A percentile compares a stretch with the other conserved stretches of the same genome.
Conservation (phyloP, 2,329 filamentous ascomycete genomes). For the Podosphaera leucotricha region DNA sequence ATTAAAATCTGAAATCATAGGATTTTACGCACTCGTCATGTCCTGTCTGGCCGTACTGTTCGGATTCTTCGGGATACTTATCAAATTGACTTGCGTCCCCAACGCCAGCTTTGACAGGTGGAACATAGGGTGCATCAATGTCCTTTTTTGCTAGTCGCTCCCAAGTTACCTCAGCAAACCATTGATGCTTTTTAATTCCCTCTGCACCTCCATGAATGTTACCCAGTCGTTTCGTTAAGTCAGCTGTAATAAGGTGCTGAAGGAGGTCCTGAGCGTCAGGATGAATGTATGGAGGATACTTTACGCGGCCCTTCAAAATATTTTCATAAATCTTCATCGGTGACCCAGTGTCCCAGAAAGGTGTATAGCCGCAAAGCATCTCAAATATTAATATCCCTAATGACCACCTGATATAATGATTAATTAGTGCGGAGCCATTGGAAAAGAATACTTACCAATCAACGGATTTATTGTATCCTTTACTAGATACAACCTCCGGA, state of each 20-base stretch:
- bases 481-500: constrained; percentile 94
- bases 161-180: constrained; percentile 98
- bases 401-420: constrained; percentile 52
- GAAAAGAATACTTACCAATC: constrained; percentile 51
- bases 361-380: constrained; percentile 97
- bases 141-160: constrained; percentile 84
- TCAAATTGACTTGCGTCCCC: constrained; percentile 96
- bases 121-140: constrained; percentile 94
- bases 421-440: constrained; percentile 4
- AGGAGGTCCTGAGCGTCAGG: constrained; percentile 83
- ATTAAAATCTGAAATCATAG: background rate
- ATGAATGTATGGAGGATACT: constrained; percentile 91
- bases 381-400: constrained; percentile 96
- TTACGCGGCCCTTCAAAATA: constrained; percentile 84
- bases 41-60: constrained; percentile 61
- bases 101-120: constrained; percentile 76
- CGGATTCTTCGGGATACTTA: constrained; percentile 89
- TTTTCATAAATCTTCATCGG: constrained; percentile 99
- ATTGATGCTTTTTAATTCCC: constrained; percentile 86
- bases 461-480: constrained; percentile 98
- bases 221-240: constrained; percentile 82
- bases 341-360: constrained; percentile 94
- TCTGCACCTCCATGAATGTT: constrained; percentile 78
- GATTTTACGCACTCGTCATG: constrained; percentile 70
- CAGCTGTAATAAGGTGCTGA: constrained; percentile 76